Conservation (phyloP, 345 rosid species). For the Durio zibethinus region DNA sequence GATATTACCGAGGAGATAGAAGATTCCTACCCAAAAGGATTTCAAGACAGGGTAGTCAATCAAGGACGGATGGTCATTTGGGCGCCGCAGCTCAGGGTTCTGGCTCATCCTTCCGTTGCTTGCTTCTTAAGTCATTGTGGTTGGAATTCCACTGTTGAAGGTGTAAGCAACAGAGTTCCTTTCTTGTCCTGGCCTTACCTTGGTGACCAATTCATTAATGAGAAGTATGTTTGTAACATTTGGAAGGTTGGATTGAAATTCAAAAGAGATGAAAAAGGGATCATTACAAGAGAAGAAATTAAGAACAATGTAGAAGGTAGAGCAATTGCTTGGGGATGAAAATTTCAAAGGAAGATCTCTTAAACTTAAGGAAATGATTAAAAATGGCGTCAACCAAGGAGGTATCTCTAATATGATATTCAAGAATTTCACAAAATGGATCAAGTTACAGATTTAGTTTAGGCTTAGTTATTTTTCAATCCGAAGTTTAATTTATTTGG, state of each 20-base stretch:
- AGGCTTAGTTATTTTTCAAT: too few relatives aligned
- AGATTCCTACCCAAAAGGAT: background rate
- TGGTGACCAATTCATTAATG: conserved; percentile 29
- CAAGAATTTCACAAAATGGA: too few relatives aligned
- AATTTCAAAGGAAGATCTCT: conserved; percentile 10
- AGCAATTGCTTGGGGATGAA: conserved; percentile 12
- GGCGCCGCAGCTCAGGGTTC: conserved; percentile 12
- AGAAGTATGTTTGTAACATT: conserved; percentile 26
- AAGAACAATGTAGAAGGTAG: conserved; percentile 19
- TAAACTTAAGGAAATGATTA: conserved; percentile 12
- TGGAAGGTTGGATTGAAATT: conserved; percentile 28
- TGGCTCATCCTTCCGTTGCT: conserved; percentile 8
- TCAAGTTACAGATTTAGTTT: too few relatives aligned
- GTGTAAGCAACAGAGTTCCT: conserved; percentile 32
- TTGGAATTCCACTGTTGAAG: conserved; percentile 43
- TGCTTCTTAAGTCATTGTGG: conserved; percentile 37
- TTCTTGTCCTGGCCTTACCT: conserved; percentile 43
- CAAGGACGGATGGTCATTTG: conserved; percentile 9
- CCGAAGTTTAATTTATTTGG: too few relatives aligned
- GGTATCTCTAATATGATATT: conserved; percentile 10
- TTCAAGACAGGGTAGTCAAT: background rate
- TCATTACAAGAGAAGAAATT: conserved; percentile 17
- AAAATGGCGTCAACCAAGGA: background rate
- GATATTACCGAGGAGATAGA: background rate
- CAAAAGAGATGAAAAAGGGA: conserved; percentile 18